Percentiles rank a stretch among this genome's conserved stretches.
Evolutionary conservation across 116 monocot genomes (phyloP).

Genomic region (Papilionanthe hybrid): DNA sequence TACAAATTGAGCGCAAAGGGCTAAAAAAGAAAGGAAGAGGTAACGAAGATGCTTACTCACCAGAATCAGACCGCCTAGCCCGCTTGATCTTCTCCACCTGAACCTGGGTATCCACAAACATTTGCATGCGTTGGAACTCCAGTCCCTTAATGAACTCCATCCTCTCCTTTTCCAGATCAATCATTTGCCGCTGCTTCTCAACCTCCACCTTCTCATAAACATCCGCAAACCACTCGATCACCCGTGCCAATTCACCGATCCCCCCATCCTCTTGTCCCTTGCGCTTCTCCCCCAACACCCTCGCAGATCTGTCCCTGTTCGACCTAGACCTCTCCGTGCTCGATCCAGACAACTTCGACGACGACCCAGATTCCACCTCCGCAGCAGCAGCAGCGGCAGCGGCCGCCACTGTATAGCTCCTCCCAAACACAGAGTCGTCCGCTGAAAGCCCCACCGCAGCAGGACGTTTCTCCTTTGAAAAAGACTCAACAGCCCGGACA

Average conservation of each 20-base stretch:
- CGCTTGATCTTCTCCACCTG: constrained; percentile 31
- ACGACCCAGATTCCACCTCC: constrained; percentile 10
- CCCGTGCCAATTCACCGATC: constrained; percentile 8
- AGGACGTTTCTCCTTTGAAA: constrained; percentile 10
- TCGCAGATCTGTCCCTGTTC: constrained; percentile 2
- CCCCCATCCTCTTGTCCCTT: neutral
- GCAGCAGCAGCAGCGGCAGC: constrained; percentile 3
- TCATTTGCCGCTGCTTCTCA: constrained; percentile 33
- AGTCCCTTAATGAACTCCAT: constrained; percentile 42
- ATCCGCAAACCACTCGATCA: constrained; percentile 10
- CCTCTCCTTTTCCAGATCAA: constrained; percentile 41
- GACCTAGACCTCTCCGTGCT: constrained; percentile 7
- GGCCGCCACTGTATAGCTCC: constrained; percentile 6
- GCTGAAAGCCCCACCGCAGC: neutral
- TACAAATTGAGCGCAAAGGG: constrained; percentile 18
- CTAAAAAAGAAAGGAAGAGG: constrained; percentile 16
- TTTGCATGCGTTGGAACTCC: constrained; percentile 47
- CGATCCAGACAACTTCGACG: constrained; percentile 4
- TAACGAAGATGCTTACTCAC: constrained; percentile 12
- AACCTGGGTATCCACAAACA: constrained; percentile 38
- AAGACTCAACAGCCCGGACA: neutral
- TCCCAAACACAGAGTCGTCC: constrained; percentile 10
- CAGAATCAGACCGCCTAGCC: constrained; percentile 2
- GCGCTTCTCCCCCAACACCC: neutral
- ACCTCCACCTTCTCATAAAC: constrained; percentile 15